phyloP scores from a whole-genome alignment of 2,329 filamentous ascomycete species.

The Alternaria viburni region DNA sequence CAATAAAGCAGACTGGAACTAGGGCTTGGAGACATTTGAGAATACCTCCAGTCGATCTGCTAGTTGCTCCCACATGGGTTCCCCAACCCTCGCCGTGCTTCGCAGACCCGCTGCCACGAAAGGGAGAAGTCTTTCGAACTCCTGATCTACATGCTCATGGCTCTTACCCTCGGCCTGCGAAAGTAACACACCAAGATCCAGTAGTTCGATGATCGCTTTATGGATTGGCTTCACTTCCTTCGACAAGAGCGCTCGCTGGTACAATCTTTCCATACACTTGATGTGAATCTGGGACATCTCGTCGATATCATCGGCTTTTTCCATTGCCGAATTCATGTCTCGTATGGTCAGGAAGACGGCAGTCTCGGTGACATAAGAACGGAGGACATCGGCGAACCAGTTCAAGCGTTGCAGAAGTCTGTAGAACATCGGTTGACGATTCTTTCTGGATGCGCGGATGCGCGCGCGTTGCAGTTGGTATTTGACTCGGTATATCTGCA shows the following conservation, averaged over 20 bases:
- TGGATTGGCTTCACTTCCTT: slow-evolving; percentile 72
- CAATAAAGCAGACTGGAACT: background rate
- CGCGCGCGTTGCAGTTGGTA: slow-evolving; percentile 66
- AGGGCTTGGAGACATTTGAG: background rate
- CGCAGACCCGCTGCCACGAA: slow-evolving; percentile 78
- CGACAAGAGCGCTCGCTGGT: slow-evolving; percentile 73
- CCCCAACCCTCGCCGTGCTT: slow-evolving; percentile 75
- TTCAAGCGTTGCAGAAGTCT: slow-evolving; percentile 71
- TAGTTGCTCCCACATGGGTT: slow-evolving; percentile 78
- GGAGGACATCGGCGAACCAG: slow-evolving; percentile 78
- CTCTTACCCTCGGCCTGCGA: slow-evolving; percentile 62
- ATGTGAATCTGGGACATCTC: slow-evolving; percentile 77
- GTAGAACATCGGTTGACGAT: slow-evolving; percentile 44
- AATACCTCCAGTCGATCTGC: slow-evolving; percentile 74
- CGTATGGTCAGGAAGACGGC: slow-evolving; percentile 68
- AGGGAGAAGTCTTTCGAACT: slow-evolving; percentile 69
- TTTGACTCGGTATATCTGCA: slow-evolving; percentile 77
- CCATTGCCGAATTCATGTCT: slow-evolving; percentile 64
- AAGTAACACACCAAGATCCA: slow-evolving; percentile 76
- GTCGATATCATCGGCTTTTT: slow-evolving; percentile 74
- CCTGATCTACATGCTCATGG: slow-evolving; percentile 56
- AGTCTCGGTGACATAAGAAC: slow-evolving; percentile 76
- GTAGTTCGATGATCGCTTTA: slow-evolving; percentile 73
- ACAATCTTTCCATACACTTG: slow-evolving; percentile 66
- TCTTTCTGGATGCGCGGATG: slow-evolving; percentile 13